Evolutionary conservation across 2,329 filamentous ascomycete species (phyloP).

Genomic region (Aureobasidium sp.): DNA sequence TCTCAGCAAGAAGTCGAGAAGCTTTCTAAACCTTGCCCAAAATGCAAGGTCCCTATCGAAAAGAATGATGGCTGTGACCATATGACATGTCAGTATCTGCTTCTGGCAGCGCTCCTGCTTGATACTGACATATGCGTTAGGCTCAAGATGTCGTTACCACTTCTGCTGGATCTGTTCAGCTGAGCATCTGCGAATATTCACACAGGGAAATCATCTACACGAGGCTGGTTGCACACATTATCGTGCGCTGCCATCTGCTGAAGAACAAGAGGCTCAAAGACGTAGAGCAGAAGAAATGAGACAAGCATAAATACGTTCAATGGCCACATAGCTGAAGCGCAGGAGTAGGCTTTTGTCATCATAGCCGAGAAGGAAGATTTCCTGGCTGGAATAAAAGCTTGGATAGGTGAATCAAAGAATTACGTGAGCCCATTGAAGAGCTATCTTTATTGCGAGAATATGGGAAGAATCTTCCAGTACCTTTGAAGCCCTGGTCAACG

Average conservation of each 20-base stretch:
- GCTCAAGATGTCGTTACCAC: not conserved
- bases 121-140: not conserved
- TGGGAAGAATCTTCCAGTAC: too few species aligned
- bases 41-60: not conserved
- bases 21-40: not conserved
- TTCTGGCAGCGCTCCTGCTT: rapidly evolving
- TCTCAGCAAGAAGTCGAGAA: not conserved
- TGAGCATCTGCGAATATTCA: not conserved
- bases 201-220: not conserved
- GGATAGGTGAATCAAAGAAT: too few species aligned
- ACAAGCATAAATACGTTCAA: too few species aligned
- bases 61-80: not conserved
- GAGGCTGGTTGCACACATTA: not conserved
- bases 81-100: not conserved
- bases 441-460: too few species aligned
- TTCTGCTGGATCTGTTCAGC: not conserved
- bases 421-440: too few species aligned
- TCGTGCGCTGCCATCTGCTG: not conserved
- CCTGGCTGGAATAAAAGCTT: too few species aligned
- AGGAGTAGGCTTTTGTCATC: too few species aligned
- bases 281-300: not conserved
- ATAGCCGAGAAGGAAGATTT: too few species aligned
- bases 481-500: too few species aligned
- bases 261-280: not conserved
- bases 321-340: too few species aligned